Base-by-base conservation (phyloP, 1,284 basidiomycete genomes). In the Ustilago lituana region DNA sequence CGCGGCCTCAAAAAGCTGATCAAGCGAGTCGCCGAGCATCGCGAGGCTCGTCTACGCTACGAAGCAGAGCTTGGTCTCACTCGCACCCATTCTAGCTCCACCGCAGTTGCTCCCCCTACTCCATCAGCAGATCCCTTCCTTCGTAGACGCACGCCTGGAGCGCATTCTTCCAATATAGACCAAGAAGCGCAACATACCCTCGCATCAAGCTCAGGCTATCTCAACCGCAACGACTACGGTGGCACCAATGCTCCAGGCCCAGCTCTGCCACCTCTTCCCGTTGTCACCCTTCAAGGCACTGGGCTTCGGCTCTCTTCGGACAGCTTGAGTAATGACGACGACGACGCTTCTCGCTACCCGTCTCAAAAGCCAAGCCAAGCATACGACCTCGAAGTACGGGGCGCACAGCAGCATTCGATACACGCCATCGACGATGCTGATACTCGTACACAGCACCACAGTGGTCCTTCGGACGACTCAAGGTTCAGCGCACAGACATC, bases 1-100 rank as follows among this genome's bases (percentile, higher is more conserved):
- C 63, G 71, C 22, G 78, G 78, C 14, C 71, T 83, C 33, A 83
- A 83, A 58, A 82, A 82, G 61, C 75, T 83, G 46, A 82, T 83
- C 72, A 82, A 82, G 58, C 70, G 71, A 2, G 80, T 81, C 20
- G 63, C 72, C 24, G 69, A 63, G 7, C 78, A 77, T 39, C 54
- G 59, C 6, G 46, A 66, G 29, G 62, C 59, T 17, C 45, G 68
- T 10, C 29, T 62, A 2, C 54, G 58, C 4, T 26, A 44, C 23
- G 46, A 71, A 45, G 38, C 41, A 0, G 44, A 63, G 22, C 60
- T 57, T 3, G 47, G 45, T 1, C n/a, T 63, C 27, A n/a, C 46
- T 11, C 23, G 41, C 15, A 35, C 49, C 11, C 33, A 31, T 2
- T 68, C 65, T 24, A 57, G 51, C 65, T 54, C 59, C 1, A 63